Evolutionary conservation across 192 early-diverging fungal genomes (phyloP).

Genomic region (Gryganskiella cystojenkinii): DNA sequence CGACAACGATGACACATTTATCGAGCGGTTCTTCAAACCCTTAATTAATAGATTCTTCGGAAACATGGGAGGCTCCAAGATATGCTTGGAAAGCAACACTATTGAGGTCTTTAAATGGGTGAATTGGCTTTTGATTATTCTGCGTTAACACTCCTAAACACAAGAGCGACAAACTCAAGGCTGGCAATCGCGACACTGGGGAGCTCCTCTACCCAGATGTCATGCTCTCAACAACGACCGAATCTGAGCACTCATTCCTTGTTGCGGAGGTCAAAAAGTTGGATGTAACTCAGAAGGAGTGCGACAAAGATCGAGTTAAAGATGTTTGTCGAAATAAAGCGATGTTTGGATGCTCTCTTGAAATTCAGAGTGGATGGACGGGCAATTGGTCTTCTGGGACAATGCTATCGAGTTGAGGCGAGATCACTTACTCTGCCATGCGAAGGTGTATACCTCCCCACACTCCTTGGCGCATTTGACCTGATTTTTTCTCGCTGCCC

Average conservation of each 20-base stretch:
- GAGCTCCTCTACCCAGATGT: not conserved
- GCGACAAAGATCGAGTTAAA: not conserved
- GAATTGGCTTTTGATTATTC: too few relatives aligned
- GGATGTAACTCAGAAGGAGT: not conserved
- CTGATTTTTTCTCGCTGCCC: not conserved
- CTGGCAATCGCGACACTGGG: not conserved
- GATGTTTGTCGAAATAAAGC: conserved; percentile 7
- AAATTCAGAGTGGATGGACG: not conserved
- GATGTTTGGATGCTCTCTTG: not conserved
- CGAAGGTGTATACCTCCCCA: not conserved
- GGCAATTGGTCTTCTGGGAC: not conserved
- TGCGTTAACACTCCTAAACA: too few relatives aligned
- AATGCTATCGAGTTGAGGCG: not conserved
- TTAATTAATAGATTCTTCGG: conserved; percentile 2
- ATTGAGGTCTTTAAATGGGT: too few relatives aligned
- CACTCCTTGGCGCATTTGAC: not conserved
- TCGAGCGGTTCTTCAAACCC: conserved; percentile 2
- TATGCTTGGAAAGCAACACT: conserved; percentile 2
- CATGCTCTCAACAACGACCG: not conserved
- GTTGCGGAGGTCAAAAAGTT: conserved; percentile 2
- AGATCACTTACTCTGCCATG: not conserved
- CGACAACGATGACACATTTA: conserved; percentile 1
- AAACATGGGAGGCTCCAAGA: not conserved
- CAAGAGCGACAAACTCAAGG: too few relatives aligned
- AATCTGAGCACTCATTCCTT: not conserved